Base-by-base conservation (phyloP, 495 filamentous ascomycete species). In the Massariosphaeria phaeospora region DNA sequence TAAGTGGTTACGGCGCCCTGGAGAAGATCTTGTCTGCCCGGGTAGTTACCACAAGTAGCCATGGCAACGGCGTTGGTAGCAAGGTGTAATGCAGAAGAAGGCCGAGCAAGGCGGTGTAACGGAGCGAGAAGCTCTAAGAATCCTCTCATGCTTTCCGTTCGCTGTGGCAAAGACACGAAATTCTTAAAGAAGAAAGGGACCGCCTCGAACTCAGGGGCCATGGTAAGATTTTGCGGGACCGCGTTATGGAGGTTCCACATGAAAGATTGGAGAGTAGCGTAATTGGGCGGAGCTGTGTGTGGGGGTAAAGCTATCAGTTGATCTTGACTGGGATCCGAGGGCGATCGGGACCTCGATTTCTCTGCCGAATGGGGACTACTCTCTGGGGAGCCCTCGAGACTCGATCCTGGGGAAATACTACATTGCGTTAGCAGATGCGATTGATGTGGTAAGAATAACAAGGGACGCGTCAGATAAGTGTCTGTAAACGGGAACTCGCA, bases 181-280 rank as follows among this genome's bases (percentile, higher is more conserved):
- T 67, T 67, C 9, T 50, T 34, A 43, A 69, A 66, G 54, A 69
- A 69, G 55, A 69, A 69, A 20, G 59, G 52, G 2, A 58, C 63
- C 18, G 67, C 67, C 53, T 62, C 56, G 13, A 47, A 38, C 33
- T 69, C 64, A 6, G 51, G 53, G 17, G 61, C 36, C 12, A 45
- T 33, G 20, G 49, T 51, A 41, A 63, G 25, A 9, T 25, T 39
- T 21, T 46, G 47, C 17, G 55, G 47, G 8, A 66, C 38, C 11
- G 40, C 41, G 39, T 48, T 48, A 10, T 54, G 30, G 23, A 59
- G 54, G 13, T 52, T 49, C 50, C 51, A 59, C 6, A 59, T 23
- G 29, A 59, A 59, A 21, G 59, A 48, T 39, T 59, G 46, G 24
- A 53, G 56, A 8, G 29, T 15, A 34, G 20, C 46, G 20, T 53